Conservation (phyloP, 768 basidiomycete genomes). For the Nevesoporus exiguus region DNA sequence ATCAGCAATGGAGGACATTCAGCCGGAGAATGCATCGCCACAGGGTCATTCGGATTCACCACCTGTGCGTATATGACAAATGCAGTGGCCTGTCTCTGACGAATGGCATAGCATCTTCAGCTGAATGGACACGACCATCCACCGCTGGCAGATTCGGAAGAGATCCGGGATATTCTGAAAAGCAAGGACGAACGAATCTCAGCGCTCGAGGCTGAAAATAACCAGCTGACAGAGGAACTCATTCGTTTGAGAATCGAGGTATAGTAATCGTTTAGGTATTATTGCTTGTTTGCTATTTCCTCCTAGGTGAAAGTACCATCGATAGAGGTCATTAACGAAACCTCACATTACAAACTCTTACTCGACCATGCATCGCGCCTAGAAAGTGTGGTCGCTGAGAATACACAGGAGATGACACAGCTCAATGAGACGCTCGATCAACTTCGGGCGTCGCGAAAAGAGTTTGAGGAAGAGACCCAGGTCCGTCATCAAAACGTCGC, state of each 20-base stretch:
- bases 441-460: conserved; percentile 38
- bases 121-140: conserved; percentile 39
- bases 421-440: conserved; percentile 44
- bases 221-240: conserved; percentile 44
- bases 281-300: not conserved
- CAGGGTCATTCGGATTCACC: conserved; percentile 57
- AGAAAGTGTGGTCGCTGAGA: conserved; percentile 41
- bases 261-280: conserved; percentile 6
- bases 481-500: conserved; percentile 33
- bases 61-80: conserved; percentile 59
- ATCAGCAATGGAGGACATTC: conserved; percentile 25
- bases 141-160: conserved; percentile 42
- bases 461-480: conserved; percentile 44
- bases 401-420: conserved; percentile 35
- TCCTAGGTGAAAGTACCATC: conserved; percentile 41
- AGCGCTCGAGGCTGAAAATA: conserved; percentile 46
- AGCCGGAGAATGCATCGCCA: conserved; percentile 41
- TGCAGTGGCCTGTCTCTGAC: conserved; percentile 35
- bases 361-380: conserved; percentile 50
- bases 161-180: conserved; percentile 27
- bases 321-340: conserved; percentile 44
- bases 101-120: conserved; percentile 38
- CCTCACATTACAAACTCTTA: conserved; percentile 53
- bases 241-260: conserved; percentile 46
- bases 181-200: conserved; percentile 42